Conservation (phyloP, 805 yeast species). For the Wickerhamiella azymoides region DNA sequence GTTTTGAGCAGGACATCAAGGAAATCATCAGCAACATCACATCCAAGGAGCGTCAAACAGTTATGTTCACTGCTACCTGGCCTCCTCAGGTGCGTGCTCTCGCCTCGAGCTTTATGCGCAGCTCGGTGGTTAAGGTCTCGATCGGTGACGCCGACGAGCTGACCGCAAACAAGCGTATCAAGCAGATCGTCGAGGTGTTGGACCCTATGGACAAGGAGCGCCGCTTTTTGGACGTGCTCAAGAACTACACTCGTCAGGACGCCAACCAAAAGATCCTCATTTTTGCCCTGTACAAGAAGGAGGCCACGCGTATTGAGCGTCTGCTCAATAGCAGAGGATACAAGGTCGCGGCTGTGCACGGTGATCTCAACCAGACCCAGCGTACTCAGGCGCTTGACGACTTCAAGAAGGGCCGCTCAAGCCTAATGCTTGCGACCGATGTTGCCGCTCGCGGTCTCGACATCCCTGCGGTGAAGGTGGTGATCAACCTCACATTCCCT, state of each 20-base stretch:
- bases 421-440: constrained; percentile 83
- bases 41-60: constrained; percentile 56
- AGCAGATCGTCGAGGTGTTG: constrained; percentile 85
- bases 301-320: constrained; percentile 82
- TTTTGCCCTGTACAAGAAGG: constrained; percentile 92
- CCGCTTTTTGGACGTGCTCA: constrained; percentile 54
- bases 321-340: constrained; percentile 59
- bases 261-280: constrained; percentile 62
- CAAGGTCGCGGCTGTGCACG: constrained; percentile 85
- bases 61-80: constrained; percentile 99
- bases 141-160: constrained; percentile 92
- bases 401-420: constrained; percentile 69
- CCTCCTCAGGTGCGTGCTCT: constrained; percentile 95
- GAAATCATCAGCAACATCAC: constrained; percentile 53
- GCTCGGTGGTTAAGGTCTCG: constrained; percentile 69
- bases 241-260: constrained; percentile 46
- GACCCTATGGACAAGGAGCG: constrained; percentile 72
- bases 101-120: constrained; percentile 70
- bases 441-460: constrained; percentile 97
- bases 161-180: constrained; percentile 84
- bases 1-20: constrained; percentile 93
- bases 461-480: constrained; percentile 93
- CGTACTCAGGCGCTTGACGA: constrained; percentile 75
- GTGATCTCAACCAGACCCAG: constrained; percentile 85
- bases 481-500: constrained; percentile 90